These are phyloP conservation scores for Penicillium roqueforti DNA, from an alignment of 495 filamentous ascomycete genomes.

Conservation along the genomic window DNA sequence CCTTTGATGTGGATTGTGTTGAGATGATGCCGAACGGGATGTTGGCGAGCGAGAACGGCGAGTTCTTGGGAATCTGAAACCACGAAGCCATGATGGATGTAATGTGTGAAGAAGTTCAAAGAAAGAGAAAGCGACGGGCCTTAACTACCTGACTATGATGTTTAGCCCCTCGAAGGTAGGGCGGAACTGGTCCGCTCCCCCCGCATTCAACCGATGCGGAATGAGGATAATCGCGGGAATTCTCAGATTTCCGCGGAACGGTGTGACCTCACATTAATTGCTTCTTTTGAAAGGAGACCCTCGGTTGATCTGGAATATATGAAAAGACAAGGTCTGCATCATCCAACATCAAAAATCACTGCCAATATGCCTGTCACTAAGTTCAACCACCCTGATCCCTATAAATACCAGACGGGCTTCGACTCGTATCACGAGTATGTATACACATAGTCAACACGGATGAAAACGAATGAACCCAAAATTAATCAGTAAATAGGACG, in stretches of 20 bases:
- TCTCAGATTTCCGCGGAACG: background rate
- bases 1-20: constrained; percentile 46
- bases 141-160: constrained; percentile 10
- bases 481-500: constrained; percentile 25
- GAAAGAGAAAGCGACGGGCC: constrained; percentile 1
- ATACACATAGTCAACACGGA: background rate
- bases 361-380: constrained; percentile 51
- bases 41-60: constrained; percentile 81
- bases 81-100: constrained; percentile 55
- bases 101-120: background rate
- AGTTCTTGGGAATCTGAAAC: constrained; percentile 59
- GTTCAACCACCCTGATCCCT: constrained; percentile 52
- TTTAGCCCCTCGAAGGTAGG: constrained; percentile 4
- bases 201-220: constrained; percentile 27
- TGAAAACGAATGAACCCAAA: no score
- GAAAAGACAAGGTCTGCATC: background rate
- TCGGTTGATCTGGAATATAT: background rate
- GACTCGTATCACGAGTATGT: constrained; percentile 56
- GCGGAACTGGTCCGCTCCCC: constrained; percentile 31
- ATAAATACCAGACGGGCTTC: constrained; percentile 57
- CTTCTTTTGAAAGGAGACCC: background rate
- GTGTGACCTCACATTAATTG: background rate
- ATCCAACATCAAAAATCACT: background rate
- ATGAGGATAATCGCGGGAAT: constrained; percentile 22
- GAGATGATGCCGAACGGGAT: constrained; percentile 92